Conservation (phyloP, 2,329 filamentous ascomycete species). For the Neocatenulostroma microsporum region DNA sequence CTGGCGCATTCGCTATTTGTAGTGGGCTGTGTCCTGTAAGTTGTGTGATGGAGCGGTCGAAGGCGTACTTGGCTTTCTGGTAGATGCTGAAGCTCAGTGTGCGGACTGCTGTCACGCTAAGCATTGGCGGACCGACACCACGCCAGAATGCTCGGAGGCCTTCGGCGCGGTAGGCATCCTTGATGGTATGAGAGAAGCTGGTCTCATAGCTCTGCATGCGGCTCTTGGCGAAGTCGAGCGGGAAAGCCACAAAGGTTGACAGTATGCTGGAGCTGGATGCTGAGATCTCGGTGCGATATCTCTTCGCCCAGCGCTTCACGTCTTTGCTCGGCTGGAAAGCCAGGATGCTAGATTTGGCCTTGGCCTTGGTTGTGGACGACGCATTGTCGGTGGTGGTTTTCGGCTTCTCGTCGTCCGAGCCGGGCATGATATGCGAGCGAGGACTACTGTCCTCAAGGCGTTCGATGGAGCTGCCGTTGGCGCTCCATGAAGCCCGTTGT, state of each 20-base stretch:
- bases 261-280: slow-evolving; percentile 70
- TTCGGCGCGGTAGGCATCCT: slow-evolving; percentile 58
- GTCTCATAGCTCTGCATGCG: slow-evolving; percentile 70
- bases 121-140: slow-evolving; percentile 67
- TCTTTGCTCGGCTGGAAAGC: slow-evolving; percentile 32
- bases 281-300: slow-evolving; percentile 72
- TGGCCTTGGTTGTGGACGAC: slow-evolving; percentile 3
- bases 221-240: slow-evolving; percentile 81
- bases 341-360: slow-evolving; percentile 13
- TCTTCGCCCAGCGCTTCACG: slow-evolving; percentile 56
- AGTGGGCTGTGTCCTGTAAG: slow-evolving; percentile 63
- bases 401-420: slow-evolving; percentile 11
- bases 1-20: slow-evolving; percentile 60
- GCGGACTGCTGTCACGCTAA: slow-evolving; percentile 67
- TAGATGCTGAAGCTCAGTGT: slow-evolving; percentile 76
- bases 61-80: slow-evolving; percentile 64
- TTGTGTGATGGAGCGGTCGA: slow-evolving; percentile 61
- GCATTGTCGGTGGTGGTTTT: not conserved
- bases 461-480: slow-evolving; percentile 23
- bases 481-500: slow-evolving; percentile 26
- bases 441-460: slow-evolving; percentile 21
- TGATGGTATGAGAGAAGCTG: slow-evolving; percentile 56
- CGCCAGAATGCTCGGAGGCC: slow-evolving; percentile 46
- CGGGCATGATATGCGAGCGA: slow-evolving; percentile 17
- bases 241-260: slow-evolving; percentile 73